A percentile compares a stretch with the other conserved stretches of the same genome.
phyloP scores from a whole-genome alignment of 768 basidiomycete species.

The Galerina marginata region DNA sequence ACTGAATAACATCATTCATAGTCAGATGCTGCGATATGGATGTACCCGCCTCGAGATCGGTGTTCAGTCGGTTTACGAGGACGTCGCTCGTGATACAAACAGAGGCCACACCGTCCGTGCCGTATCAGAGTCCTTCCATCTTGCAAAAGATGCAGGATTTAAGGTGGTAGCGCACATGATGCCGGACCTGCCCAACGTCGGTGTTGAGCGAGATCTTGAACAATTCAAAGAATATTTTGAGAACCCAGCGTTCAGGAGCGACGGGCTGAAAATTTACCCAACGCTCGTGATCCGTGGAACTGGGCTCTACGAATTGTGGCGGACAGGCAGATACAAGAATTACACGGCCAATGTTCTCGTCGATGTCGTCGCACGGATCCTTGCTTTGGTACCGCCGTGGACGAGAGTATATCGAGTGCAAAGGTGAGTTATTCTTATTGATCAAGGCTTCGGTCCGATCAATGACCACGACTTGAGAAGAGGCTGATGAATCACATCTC shows the following conservation, averaged over 20 bases:
- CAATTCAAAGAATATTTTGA: constrained; percentile 99
- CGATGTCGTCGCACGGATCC: constrained; percentile 94
- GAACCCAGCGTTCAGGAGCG: constrained; percentile 95
- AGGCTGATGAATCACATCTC: constrained; percentile 10
- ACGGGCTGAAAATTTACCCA: constrained; percentile 98
- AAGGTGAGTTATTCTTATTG: constrained; percentile 52
- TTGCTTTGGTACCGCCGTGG: constrained; percentile 98
- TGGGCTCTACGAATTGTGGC: constrained; percentile 94
- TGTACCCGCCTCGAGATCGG: constrained; percentile 99
- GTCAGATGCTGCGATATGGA: constrained; percentile 98
- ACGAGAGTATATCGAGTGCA: constrained; percentile 98
- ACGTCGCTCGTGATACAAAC: constrained; percentile 98
- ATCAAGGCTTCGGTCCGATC: not conserved
- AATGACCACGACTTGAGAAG: constrained; percentile 18
- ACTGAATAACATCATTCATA: constrained; percentile 31
- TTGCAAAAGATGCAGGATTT: constrained; percentile 98
- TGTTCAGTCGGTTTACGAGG: constrained; percentile 98
- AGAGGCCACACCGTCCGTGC: constrained; percentile 98
- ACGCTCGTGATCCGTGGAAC: constrained; percentile 98
- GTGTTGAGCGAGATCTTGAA: constrained; percentile 94
- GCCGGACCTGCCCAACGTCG: constrained; percentile 98
- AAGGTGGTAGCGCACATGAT: constrained; percentile 99
- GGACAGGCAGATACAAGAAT: constrained; percentile 97
- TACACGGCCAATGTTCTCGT: constrained; percentile 99
- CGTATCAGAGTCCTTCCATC: constrained; percentile 95